Evolutionary conservation across 1,284 basidiomycete species (phyloP).

Genomic region (Microbotryomycetes sp.): DNA sequence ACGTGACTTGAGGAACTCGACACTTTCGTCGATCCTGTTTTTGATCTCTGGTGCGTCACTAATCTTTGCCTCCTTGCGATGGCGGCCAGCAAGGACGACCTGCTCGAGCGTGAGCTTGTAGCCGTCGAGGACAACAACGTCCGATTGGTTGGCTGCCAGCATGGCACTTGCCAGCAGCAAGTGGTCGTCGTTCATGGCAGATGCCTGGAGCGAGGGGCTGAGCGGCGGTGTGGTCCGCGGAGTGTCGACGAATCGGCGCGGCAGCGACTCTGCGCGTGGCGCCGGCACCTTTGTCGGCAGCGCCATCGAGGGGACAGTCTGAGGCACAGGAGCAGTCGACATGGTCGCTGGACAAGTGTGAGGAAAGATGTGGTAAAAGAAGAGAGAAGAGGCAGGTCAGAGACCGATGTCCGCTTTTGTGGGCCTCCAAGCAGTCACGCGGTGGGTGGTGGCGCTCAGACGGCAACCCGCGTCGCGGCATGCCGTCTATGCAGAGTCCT

Average conservation of each 20-base stretch:
- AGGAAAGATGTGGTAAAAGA: not conserved
- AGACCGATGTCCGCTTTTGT: too few relatives aligned
- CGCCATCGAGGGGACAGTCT: not conserved
- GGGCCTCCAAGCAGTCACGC: too few relatives aligned
- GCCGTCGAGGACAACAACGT: slow-evolving; percentile 58
- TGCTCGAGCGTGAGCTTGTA: slow-evolving; percentile 62
- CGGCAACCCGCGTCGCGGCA: too few relatives aligned
- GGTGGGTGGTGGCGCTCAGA: too few relatives aligned
- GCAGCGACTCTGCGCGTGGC: not conserved
- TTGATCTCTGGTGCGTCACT: slow-evolving; percentile 54
- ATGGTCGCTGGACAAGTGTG: not conserved
- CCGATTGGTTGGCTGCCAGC: not conserved
- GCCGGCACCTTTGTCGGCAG: not conserved
- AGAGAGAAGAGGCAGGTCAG: too few relatives aligned
- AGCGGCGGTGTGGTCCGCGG: not conserved
- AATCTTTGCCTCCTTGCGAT: slow-evolving; percentile 44
- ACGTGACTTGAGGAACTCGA: slow-evolving; percentile 29
- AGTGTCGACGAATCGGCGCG: not conserved
- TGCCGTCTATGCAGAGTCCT: too few relatives aligned
- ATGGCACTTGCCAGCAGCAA: not conserved
- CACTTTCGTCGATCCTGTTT: slow-evolving; percentile 53
- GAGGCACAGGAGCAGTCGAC: not conserved
- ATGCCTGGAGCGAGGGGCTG: not conserved
- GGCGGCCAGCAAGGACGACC: slow-evolving; percentile 62
- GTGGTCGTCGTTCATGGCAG: not conserved